phyloP scores from a whole-genome alignment of 2,329 filamentous ascomycete species.

The Alternaria gaisen region DNA sequence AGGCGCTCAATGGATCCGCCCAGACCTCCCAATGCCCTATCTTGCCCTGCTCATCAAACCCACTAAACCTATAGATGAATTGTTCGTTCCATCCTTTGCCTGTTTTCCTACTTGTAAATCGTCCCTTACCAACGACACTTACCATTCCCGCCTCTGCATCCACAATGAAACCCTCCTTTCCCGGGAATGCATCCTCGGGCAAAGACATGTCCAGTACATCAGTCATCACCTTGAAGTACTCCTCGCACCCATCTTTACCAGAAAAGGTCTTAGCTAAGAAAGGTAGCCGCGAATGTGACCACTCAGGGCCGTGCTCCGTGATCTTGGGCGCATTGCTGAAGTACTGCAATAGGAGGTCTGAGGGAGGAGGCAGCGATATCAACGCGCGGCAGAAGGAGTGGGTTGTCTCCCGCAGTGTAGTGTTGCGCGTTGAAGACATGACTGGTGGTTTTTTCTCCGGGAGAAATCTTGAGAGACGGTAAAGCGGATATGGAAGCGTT shows the following conservation, averaged over 20 bases:
- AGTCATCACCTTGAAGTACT: constrained; percentile 51
- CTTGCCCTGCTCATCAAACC: constrained; percentile 50
- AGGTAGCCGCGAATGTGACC: constrained; percentile 48
- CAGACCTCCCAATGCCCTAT: constrained; percentile 57
- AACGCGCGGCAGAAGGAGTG: constrained; percentile 44
- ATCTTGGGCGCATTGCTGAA: constrained; percentile 47
- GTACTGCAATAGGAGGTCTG: constrained; percentile 37
- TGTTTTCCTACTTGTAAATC: constrained; percentile 50
- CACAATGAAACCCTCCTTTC: constrained; percentile 45
- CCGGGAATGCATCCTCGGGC: constrained; percentile 44
- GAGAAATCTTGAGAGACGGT: constrained; percentile 1
- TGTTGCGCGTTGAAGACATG: constrained; percentile 26
- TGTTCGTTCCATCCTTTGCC: constrained; percentile 53
- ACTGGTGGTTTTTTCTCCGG: constrained; percentile 1
- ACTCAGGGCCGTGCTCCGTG: constrained; percentile 54
- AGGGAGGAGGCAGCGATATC: constrained; percentile 34
- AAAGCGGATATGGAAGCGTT: constrained; percentile 3
- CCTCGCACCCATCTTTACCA: constrained; percentile 45
- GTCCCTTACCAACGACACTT: constrained; percentile 47
- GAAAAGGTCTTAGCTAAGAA: constrained; percentile 53
- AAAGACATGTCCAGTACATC: constrained; percentile 48
- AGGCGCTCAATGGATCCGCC: constrained; percentile 56
- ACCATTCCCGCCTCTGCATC: constrained; percentile 50
- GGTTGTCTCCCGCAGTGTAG: constrained; percentile 33
- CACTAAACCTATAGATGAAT: constrained; percentile 54